phyloP scores from a whole-genome alignment of 2,329 filamentous ascomycete species.

The Colletotrichum sp. region DNA sequence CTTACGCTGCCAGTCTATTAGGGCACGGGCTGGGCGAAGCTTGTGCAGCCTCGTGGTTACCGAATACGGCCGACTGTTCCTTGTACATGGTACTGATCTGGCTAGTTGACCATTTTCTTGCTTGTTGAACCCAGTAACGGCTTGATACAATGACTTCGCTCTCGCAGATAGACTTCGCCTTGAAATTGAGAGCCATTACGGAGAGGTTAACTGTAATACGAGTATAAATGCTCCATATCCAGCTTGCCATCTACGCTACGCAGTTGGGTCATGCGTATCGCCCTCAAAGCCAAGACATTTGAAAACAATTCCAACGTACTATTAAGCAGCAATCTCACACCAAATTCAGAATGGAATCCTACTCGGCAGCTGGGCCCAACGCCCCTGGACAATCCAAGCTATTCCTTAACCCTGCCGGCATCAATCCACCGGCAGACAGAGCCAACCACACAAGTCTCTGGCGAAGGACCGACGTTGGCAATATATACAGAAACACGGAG shows the following conservation, averaged over 20 bases:
- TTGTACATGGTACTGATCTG: not conserved
- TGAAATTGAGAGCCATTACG: not conserved
- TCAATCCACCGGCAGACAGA: not conserved
- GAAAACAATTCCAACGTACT: not conserved
- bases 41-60: not conserved
- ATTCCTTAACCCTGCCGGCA: not conserved
- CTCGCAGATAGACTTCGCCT: not conserved
- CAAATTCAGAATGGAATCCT: not conserved
- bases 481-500: not conserved
- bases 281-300: not conserved
- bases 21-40: not conserved
- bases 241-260: too few relatives aligned
- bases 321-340: not conserved
- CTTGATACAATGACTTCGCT: not conserved
- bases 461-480: not conserved
- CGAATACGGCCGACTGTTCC: not conserved
- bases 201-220: not conserved
- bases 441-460: not conserved
- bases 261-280: fast-evolving
- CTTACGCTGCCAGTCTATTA: not conserved
- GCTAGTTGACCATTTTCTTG: not conserved
- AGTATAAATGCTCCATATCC: not conserved
- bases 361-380: not conserved
- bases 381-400: not conserved
- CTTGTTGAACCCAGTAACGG: not conserved